phyloP scores from a whole-genome alignment of 306 rosid species.

The Gastrolobium bilobum region DNA sequence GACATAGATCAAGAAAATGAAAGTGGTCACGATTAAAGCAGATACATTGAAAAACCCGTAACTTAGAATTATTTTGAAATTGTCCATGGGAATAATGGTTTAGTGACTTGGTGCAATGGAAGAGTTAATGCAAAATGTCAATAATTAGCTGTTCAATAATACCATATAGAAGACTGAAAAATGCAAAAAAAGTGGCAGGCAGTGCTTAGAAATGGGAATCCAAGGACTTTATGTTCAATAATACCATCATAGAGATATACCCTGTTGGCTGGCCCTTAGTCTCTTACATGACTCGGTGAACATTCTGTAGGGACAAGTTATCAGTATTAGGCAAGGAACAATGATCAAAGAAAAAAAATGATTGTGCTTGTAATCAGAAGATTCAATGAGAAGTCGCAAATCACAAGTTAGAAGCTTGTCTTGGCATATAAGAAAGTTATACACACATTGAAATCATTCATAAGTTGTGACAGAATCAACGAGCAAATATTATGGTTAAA shows the following conservation, averaged over 20 bases:
- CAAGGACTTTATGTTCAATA: constrained; percentile 35
- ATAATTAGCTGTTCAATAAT: not conserved
- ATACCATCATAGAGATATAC: no score
- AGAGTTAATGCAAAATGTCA: constrained; percentile 10
- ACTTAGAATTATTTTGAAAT: not conserved
- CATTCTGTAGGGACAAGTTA: constrained; percentile 40
- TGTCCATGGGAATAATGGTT: not conserved
- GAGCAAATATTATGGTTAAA: no score
- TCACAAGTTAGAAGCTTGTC: constrained; percentile 12
- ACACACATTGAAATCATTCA: not conserved
- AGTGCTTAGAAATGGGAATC: not conserved
- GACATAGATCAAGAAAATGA: not conserved
- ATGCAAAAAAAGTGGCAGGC: not conserved
- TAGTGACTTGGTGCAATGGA: not conserved
- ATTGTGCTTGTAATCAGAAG: not conserved
- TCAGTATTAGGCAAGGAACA: constrained; percentile 1
- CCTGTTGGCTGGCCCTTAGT: no score
- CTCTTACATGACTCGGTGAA: constrained; percentile 45
- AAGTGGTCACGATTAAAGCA: not conserved
- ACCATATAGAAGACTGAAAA: not conserved
- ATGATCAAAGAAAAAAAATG: not conserved
- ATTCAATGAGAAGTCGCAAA: not conserved
- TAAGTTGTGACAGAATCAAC: not conserved
- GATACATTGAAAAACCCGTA: not conserved
- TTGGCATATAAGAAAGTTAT: not conserved